A percentile compares a stretch with the other conserved stretches of the same genome.
These are phyloP conservation scores for Aspergillus haitiensis DNA, from an alignment of 495 filamentous ascomycete genomes.

Conservation along the genomic window DNA sequence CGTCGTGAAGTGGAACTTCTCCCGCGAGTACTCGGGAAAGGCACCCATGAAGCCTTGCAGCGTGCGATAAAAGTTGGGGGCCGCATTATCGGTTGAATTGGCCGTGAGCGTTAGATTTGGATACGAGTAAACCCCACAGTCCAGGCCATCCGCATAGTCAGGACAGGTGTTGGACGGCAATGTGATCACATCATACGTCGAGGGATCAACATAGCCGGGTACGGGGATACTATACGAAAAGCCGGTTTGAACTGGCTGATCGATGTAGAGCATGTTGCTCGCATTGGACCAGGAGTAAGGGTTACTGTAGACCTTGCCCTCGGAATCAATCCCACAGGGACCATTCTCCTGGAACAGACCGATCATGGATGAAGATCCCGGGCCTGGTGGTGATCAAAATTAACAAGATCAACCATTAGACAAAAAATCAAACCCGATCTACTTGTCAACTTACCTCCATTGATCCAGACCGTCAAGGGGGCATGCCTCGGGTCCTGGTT, in stretches of 20 bases:
- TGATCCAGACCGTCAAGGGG: slow-evolving; percentile 65
- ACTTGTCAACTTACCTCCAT: slow-evolving; percentile 38
- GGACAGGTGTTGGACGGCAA: slow-evolving; percentile 54
- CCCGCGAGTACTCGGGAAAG: slow-evolving; percentile 59
- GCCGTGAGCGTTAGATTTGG: slow-evolving; percentile 52
- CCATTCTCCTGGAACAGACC: slow-evolving; percentile 63
- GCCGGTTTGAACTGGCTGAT: slow-evolving; percentile 61
- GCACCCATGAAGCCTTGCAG: slow-evolving; percentile 64
- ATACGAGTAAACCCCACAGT: slow-evolving; percentile 58
- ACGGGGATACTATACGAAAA: slow-evolving; percentile 54
- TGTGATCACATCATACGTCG: slow-evolving; percentile 13
- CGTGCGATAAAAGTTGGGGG: slow-evolving; percentile 59
- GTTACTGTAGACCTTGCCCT: slow-evolving; percentile 51
- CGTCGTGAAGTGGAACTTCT: slow-evolving; percentile 59
- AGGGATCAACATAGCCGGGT: slow-evolving; percentile 30
- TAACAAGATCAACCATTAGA: no score
- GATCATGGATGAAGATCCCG: slow-evolving; percentile 58
- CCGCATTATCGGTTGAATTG: slow-evolving; percentile 54
- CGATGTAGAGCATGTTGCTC: slow-evolving; percentile 63
- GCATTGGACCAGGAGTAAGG: slow-evolving; percentile 60
- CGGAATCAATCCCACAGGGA: slow-evolving; percentile 55
- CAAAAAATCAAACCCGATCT: background rate
- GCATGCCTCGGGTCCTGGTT: slow-evolving; percentile 53
- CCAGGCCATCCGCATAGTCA: slow-evolving; percentile 47
- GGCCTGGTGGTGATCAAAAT: slow-evolving; percentile 32